These are phyloP conservation scores for Trypanosoma avium DNA, from an alignment of 208 protist genomes.

Conservation along the genomic window DNA sequence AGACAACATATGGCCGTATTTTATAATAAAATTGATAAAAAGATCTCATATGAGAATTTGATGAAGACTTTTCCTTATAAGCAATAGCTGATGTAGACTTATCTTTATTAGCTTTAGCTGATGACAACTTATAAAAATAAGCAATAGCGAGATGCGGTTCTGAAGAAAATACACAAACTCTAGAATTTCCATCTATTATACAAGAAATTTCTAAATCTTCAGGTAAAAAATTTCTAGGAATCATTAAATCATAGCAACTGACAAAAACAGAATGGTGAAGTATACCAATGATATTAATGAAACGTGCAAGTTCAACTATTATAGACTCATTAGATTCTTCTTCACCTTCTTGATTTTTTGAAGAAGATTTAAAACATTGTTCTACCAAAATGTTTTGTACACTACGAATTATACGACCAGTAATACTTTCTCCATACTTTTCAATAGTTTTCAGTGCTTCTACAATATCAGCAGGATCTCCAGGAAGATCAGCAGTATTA, in stretches of 20 bases:
- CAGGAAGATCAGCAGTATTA: slow-evolving; percentile 65
- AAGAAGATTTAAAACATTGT: slow-evolving; percentile 45
- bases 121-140: slow-evolving; percentile 55
- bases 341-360: slow-evolving; percentile 29
- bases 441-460: slow-evolving; percentile 72
- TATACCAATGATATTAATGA: slow-evolving; percentile 51
- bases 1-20: slow-evolving; percentile 55
- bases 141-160: slow-evolving; percentile 55
- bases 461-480: slow-evolving; percentile 69
- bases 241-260: slow-evolving; percentile 34
- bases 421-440: slow-evolving; percentile 61
- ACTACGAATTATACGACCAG: slow-evolving; percentile 54
- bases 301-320: slow-evolving; percentile 46
- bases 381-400: slow-evolving; percentile 37
- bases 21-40: slow-evolving; percentile 78
- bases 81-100: too few species aligned
- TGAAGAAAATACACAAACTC: slow-evolving; percentile 40
- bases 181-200: slow-evolving; percentile 44
- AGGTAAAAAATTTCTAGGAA: slow-evolving; percentile 54
- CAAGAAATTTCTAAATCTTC: slow-evolving; percentile 41
- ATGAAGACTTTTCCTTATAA: slow-evolving; percentile 51
- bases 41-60: slow-evolving; percentile 41
- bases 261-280: slow-evolving; percentile 56
- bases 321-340: slow-evolving; percentile 30
- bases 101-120: too few species aligned